Conservation (phyloP, 75 land plant genomes). For the Azolla pinnata region DNA sequence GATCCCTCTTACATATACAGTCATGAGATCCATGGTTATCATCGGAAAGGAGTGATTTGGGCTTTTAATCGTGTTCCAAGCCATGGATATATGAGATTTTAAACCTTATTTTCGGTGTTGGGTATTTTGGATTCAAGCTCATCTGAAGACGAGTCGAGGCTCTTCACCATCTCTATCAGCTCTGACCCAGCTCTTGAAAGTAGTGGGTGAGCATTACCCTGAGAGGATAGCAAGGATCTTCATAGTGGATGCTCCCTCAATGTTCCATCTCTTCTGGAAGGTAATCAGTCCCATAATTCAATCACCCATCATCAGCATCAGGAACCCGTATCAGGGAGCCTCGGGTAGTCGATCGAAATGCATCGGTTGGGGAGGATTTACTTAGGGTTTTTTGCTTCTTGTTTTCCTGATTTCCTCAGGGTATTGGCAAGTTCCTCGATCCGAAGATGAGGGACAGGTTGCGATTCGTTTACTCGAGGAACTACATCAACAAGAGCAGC, state of each 20-base stretch:
- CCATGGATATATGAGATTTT: too few relatives aligned
- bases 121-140: not conserved
- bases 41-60: too few relatives aligned
- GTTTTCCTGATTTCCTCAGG: not conserved
- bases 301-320: not conserved
- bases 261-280: constrained; percentile 91
- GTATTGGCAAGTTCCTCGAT: not conserved
- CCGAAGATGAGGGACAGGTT: not conserved
- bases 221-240: constrained; percentile 61
- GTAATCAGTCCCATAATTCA: constrained; percentile 15
- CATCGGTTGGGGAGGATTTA: not conserved
- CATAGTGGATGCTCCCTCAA: constrained; percentile 80
- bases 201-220: constrained; percentile 69
- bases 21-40: too few relatives aligned
- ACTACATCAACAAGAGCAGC: not conserved
- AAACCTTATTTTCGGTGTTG: too few relatives aligned
- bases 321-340: not conserved
- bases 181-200: constrained; percentile 30
- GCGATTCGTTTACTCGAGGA: not conserved
- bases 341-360: not conserved
- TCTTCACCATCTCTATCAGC: not conserved
- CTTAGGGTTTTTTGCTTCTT: not conserved
- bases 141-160: not conserved
- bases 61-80: too few relatives aligned
- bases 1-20: too few relatives aligned